phyloP scores from a whole-genome alignment of 108 stramenopile species.

The Nannochloropsis gaditana region DNA sequence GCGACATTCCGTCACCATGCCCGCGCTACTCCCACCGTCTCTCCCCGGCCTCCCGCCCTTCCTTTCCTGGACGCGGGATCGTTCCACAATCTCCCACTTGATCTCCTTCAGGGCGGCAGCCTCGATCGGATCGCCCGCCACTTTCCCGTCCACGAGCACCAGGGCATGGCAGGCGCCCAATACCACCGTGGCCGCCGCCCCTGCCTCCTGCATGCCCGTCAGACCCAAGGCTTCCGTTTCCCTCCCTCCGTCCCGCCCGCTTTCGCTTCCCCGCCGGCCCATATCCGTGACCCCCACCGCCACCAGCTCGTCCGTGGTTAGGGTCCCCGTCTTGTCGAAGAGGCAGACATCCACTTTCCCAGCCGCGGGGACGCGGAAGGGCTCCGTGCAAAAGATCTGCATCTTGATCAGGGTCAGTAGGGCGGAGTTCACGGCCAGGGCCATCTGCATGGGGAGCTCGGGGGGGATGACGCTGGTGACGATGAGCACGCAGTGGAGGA shows the following conservation, averaged over 20 bases:
- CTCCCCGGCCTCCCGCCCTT: neutral
- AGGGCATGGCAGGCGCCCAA: constrained; percentile 86
- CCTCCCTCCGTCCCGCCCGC: constrained; percentile 47
- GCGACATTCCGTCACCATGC: neutral
- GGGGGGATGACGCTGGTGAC: constrained; percentile 91
- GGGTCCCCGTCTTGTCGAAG: constrained; percentile 95
- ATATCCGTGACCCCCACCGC: constrained; percentile 77
- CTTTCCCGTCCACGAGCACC: constrained; percentile 53
- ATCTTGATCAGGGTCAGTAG: constrained; percentile 92
- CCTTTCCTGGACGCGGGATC: neutral
- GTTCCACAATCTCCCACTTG: constrained; percentile 55
- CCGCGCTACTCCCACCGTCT: neutral
- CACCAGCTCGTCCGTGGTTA: constrained; percentile 93
- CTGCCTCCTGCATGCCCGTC: constrained; percentile 58
- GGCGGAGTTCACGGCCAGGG: constrained; percentile 89
- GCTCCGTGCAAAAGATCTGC: constrained; percentile 90
- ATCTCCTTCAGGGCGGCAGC: constrained; percentile 72
- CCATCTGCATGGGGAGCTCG: constrained; percentile 96
- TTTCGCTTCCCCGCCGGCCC: neutral
- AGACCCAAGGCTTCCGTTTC: constrained; percentile 66
- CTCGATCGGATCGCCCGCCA: constrained; percentile 90
- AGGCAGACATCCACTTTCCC: constrained; percentile 88
- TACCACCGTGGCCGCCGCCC: constrained; percentile 54
- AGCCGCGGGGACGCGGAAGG: constrained; percentile 87
- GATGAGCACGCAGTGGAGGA: constrained; percentile 89